Evolutionary conservation across 768 basidiomycete species (phyloP).

Genomic region (Suillus cothurnatus): DNA sequence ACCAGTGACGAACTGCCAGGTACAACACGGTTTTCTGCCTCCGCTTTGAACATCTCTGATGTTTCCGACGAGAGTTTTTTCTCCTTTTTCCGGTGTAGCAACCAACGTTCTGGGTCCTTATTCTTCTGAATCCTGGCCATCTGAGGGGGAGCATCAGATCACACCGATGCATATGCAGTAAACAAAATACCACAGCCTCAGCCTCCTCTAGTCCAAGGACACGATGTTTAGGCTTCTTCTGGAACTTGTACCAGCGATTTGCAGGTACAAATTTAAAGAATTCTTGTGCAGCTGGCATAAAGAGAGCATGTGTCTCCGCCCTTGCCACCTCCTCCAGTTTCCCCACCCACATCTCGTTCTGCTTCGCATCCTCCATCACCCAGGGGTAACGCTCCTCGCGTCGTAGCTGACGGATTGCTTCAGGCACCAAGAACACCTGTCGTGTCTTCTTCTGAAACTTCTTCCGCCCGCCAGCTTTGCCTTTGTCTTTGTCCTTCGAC

Average conservation of each 20-base stretch:
- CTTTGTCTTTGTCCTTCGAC: constrained; percentile 40
- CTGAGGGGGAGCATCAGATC: constrained; percentile 13
- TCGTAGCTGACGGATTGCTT: constrained; percentile 74
- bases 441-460: constrained; percentile 80
- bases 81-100: constrained; percentile 61
- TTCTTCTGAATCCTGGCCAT: constrained; percentile 62
- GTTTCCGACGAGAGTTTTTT: constrained; percentile 63
- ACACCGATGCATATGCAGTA: background rate
- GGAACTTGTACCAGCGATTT: constrained; percentile 91
- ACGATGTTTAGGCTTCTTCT: constrained; percentile 78
- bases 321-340: constrained; percentile 78
- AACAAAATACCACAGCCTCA: constrained; percentile 60
- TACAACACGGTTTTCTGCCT: constrained; percentile 50
- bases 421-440: constrained; percentile 82
- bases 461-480: constrained; percentile 55
- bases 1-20: constrained; percentile 49
- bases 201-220: constrained; percentile 67
- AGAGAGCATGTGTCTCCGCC: constrained; percentile 74
- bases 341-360: constrained; percentile 77
- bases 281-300: constrained; percentile 81
- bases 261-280: constrained; percentile 88
- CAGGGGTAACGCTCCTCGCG: constrained; percentile 89
- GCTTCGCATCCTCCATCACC: constrained; percentile 83
- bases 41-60: constrained; percentile 69
- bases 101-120: constrained; percentile 74